These are phyloP conservation scores for Silene latifolia DNA, from an alignment of 148 eudicot species.

Conservation along the genomic window DNA sequence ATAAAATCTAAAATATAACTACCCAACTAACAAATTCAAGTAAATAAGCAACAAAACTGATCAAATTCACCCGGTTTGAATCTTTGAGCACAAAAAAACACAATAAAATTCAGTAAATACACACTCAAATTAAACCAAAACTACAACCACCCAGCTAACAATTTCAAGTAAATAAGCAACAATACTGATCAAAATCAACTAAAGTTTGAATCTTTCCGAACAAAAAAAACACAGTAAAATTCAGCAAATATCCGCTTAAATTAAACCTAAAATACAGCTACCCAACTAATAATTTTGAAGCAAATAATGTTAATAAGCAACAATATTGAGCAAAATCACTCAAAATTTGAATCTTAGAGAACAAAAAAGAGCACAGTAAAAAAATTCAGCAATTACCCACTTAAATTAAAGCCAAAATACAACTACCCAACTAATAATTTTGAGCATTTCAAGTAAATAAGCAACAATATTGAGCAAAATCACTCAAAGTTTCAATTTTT, in stretches of 20 bases:
- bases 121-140: conserved; percentile 14
- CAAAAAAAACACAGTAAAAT: conserved; percentile 9
- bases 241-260: conserved; percentile 16
- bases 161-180: conserved; percentile 12
- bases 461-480: conserved; percentile 5
- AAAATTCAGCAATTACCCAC: conserved; percentile 19
- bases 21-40: conserved; percentile 23
- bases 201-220: background rate
- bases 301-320: conserved; percentile 14
- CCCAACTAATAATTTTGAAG: conserved; percentile 21
- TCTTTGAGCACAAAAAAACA: background rate
- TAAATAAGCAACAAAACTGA: conserved; percentile 7
- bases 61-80: background rate
- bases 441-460: conserved; percentile 13
- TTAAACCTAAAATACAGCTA: conserved; percentile 12
- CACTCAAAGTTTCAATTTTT: too few relatives aligned
- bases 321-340: background rate
- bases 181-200: background rate
- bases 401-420: conserved; percentile 12
- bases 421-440: conserved; percentile 26
- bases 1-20: background rate
- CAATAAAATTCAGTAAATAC: conserved; percentile 9
- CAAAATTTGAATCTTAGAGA: background rate
- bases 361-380: background rate
- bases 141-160: conserved; percentile 23